Evolutionary conservation across 176 grass and related monocot species (phyloP).

Genomic region (Carex myosuroides): DNA sequence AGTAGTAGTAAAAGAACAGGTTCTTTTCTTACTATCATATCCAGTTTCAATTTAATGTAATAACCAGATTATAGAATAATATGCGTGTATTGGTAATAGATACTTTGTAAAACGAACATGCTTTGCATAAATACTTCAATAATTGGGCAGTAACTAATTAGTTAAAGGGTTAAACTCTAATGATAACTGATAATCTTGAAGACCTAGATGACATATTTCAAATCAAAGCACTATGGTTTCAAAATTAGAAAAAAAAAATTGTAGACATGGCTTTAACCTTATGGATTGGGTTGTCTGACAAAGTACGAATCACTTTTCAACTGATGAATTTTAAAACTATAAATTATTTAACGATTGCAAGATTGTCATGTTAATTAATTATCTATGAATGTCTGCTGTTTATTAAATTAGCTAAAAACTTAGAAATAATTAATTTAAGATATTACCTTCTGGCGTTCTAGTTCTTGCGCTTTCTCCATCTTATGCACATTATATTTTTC

Average conservation of each 20-base stretch:
- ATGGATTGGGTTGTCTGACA: background rate
- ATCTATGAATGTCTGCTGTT: background rate
- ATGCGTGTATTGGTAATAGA: background rate
- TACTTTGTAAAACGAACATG: background rate
- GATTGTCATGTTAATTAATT: background rate
- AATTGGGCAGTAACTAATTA: background rate
- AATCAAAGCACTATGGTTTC: background rate
- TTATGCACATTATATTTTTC: constrained; percentile 60
- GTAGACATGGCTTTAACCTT: background rate
- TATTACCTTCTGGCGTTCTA: constrained; percentile 69
- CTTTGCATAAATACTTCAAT: background rate
- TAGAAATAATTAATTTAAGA: background rate
- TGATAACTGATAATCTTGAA: background rate
- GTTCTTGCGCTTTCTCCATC: constrained; percentile 79
- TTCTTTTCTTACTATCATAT: background rate
- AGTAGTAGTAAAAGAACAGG: background rate
- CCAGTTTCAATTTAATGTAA: background rate
- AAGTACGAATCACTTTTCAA: background rate
- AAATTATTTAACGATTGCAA: background rate
- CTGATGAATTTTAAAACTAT: background rate
- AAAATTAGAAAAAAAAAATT: background rate
- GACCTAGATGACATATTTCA: background rate
- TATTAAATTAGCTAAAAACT: background rate
- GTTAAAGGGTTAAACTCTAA: background rate
- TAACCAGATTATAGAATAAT: background rate